Conservation (phyloP, 2,329 filamentous ascomycete genomes). For the Pezicula carpinea region DNA sequence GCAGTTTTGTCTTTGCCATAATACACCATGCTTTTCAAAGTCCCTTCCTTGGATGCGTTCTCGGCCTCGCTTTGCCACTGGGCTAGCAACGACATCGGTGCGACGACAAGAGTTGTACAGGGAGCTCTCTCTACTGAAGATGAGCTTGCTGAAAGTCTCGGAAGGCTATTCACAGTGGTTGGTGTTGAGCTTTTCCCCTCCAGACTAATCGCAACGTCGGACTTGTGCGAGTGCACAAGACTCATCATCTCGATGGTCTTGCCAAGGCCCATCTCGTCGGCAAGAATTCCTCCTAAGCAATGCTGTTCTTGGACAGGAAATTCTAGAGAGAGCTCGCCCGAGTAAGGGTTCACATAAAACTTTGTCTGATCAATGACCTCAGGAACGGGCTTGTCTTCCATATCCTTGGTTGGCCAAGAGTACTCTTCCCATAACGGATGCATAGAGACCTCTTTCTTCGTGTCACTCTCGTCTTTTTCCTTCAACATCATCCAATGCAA, state of each 20-base stretch:
- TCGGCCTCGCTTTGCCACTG: slow-evolving; percentile 97
- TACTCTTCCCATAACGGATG: slow-evolving; percentile 98
- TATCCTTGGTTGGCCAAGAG: slow-evolving; percentile 79
- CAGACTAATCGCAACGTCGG: slow-evolving; percentile 42
- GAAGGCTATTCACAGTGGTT: slow-evolving; percentile 53
- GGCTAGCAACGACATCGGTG: slow-evolving; percentile 91
- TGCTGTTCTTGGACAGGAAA: slow-evolving; percentile 94
- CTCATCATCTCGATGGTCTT: slow-evolving; percentile 99
- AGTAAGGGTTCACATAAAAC: slow-evolving; percentile 97
- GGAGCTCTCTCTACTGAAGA: slow-evolving; percentile 63
- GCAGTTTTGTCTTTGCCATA: slow-evolving; percentile 81
- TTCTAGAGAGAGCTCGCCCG: slow-evolving; percentile 83
- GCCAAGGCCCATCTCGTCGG: slow-evolving; percentile 95
- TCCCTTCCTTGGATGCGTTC: slow-evolving; percentile 80
- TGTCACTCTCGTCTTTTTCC: slow-evolving; percentile 72
- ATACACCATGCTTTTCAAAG: slow-evolving; percentile 81
- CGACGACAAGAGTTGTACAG: slow-evolving; percentile 89
- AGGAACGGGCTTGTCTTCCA: slow-evolving; percentile 73
- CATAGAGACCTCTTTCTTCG: slow-evolving; percentile 72
- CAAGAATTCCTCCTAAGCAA: slow-evolving; percentile 87
- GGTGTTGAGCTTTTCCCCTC: slow-evolving; percentile 22
- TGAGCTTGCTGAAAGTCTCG: slow-evolving; percentile 54
- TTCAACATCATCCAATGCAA: slow-evolving; percentile 95
- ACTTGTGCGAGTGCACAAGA: slow-evolving; percentile 79
- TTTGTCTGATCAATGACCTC: slow-evolving; percentile 58